These are phyloP conservation scores for Ministeria vibrans DNA, from an alignment of 78 protist species.

Conservation along the genomic window DNA sequence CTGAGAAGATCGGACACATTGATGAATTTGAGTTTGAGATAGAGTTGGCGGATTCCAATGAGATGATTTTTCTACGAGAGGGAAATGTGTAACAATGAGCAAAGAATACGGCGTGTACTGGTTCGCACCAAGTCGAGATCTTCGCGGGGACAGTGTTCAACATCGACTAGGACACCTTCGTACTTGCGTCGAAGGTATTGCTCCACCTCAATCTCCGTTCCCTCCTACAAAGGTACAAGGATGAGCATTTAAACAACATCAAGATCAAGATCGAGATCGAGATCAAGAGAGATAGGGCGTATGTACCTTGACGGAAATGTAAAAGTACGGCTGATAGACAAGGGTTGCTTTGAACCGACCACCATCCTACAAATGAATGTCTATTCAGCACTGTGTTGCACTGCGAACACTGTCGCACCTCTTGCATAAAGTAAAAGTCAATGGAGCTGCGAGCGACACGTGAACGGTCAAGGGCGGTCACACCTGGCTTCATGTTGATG, in stretches of 20 bases:
- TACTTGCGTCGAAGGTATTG: slow-evolving; percentile 32
- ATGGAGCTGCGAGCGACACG: not conserved
- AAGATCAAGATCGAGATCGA: not conserved
- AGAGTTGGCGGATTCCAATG: slow-evolving; percentile 56
- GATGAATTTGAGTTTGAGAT: slow-evolving; percentile 63
- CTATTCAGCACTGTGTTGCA: not conserved
- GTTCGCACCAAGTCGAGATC: slow-evolving; percentile 71
- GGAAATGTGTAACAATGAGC: not conserved
- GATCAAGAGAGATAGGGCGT: not conserved
- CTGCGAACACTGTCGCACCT: not conserved
- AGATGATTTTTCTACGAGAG: slow-evolving; percentile 71
- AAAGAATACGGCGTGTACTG: not conserved
- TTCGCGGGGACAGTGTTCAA: slow-evolving; percentile 51
- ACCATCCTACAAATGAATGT: slow-evolving; percentile 41
- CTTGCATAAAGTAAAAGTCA: slow-evolving; percentile 29
- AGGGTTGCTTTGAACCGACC: slow-evolving; percentile 52
- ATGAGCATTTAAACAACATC: not conserved
- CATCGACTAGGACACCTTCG: slow-evolving; percentile 23
- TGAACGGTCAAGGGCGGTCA: not conserved
- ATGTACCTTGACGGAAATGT: slow-evolving; percentile 32
- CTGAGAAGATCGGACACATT: slow-evolving; percentile 47
- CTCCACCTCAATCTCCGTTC: slow-evolving; percentile 49
- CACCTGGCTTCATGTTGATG: slow-evolving; percentile 34
- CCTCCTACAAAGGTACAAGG: not conserved
- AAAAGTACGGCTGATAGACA: slow-evolving; percentile 63